A percentile compares a stretch with the other conserved stretches of the same genome.
phyloP scores from a whole-genome alignment of 495 filamentous ascomycete genomes.

The Xylaria sp. region DNA sequence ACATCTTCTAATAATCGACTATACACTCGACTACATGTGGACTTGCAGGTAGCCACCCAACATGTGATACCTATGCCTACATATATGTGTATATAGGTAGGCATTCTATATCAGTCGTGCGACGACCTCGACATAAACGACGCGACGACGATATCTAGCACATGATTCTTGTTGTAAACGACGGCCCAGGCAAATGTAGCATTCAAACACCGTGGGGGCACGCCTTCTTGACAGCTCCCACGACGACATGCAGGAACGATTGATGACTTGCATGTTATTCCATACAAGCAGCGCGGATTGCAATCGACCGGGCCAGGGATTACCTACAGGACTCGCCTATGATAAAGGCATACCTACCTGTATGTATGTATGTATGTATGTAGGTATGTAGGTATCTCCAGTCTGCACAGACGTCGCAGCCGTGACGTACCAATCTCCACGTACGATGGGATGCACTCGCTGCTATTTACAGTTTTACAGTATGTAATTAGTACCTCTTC shows the following conservation, averaged over 20 bases:
- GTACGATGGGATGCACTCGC: background rate
- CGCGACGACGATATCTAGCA: background rate
- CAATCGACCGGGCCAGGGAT: background rate
- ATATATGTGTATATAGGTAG: no score
- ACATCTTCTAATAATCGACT: background rate
- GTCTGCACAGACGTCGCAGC: background rate
- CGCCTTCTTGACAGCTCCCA: background rate
- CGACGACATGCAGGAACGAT: constrained; percentile 25
- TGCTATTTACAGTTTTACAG: background rate
- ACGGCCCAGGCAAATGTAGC: background rate
- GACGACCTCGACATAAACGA: background rate
- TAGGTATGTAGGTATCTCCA: no score
- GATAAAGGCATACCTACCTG: no score
- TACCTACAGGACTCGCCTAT: background rate
- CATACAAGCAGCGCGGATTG: constrained; percentile 16
- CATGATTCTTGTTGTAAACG: no score
- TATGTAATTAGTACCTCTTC: background rate
- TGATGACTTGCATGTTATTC: constrained; percentile 22
- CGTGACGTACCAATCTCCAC: background rate
- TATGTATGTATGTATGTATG: no score
- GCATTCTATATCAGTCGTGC: no score
- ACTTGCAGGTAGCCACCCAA: no score
- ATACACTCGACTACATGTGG: no score
- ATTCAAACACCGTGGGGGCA: constrained; percentile 14
- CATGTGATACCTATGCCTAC: no score